A percentile compares a stretch with the other conserved stretches of the same genome.
phyloP scores from a whole-genome alignment of 75 land plant species.

The Cupressus sempervirens region DNA sequence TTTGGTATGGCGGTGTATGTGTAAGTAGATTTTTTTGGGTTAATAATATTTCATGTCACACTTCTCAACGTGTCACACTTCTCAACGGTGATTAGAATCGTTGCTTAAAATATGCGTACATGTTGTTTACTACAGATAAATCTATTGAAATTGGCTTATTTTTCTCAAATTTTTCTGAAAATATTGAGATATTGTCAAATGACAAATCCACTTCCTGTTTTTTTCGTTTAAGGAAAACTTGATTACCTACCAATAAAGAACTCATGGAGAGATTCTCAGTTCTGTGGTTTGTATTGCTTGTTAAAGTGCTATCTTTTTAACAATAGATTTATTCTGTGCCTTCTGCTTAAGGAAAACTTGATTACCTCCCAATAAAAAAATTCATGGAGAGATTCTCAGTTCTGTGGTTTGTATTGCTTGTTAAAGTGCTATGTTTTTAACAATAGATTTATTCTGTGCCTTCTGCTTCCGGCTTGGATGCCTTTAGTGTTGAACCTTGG shows the following conservation, averaged over 20 bases:
- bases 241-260: not conserved
- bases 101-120: not conserved
- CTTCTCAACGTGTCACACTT: not conserved
- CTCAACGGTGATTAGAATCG: not conserved
- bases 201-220: not conserved
- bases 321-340: not conserved
- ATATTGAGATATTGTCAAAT: not conserved
- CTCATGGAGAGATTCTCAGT: not conserved
- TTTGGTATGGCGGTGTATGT: not conserved
- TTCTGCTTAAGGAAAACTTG: not conserved
- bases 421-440: not conserved
- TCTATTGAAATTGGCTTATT: not conserved
- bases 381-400: not conserved
- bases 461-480: not conserved
- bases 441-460: not conserved
- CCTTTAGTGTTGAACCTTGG: not conserved
- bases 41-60: not conserved
- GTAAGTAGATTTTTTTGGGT: not conserved
- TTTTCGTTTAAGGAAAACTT: not conserved
- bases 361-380: not conserved
- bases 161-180: not conserved
- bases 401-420: not conserved
- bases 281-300: not conserved
- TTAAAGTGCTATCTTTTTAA: not conserved
- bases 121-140: not conserved